Percentiles rank a stretch among this genome's conserved stretches.
Conservation (phyloP, 768 basidiomycete species). For the Coprinellus aureogranulatus region DNA sequence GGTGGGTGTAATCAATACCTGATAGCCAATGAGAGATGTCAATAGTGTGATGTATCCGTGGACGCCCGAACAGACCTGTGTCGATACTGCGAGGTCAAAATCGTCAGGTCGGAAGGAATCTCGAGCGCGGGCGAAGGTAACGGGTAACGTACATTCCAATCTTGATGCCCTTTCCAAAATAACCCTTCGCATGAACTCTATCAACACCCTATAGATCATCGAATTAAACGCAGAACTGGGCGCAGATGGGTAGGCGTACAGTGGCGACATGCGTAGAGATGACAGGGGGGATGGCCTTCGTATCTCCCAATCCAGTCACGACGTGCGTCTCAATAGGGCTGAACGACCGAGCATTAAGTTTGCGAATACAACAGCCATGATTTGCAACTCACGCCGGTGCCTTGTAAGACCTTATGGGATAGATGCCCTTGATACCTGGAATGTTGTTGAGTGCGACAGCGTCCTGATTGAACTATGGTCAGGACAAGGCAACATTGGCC, state of each 20-base stretch:
- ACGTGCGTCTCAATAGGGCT: slow-evolving; percentile 47
- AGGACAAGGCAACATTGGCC: no score
- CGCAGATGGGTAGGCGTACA: slow-evolving; percentile 23
- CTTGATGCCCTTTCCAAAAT: slow-evolving; percentile 63
- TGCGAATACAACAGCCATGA: not conserved
- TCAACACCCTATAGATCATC: slow-evolving; percentile 58
- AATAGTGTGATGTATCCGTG: no score
- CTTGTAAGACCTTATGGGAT: slow-evolving; percentile 47
- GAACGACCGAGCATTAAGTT: not conserved
- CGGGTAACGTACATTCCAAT: slow-evolving; percentile 56
- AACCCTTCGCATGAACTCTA: slow-evolving; percentile 59
- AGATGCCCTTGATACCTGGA: slow-evolving; percentile 55
- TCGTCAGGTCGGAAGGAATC: no score
- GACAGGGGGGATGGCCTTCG: slow-evolving; percentile 14
- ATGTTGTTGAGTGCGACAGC: slow-evolving; percentile 40
- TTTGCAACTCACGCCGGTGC: slow-evolving; percentile 36
- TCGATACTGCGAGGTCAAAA: slow-evolving; percentile 41
- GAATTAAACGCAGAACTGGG: not conserved
- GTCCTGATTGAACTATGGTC: slow-evolving; percentile 37
- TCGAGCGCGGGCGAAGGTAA: no score
- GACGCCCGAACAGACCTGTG: no score
- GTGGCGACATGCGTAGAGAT: slow-evolving; percentile 52
- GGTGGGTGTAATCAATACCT: slow-evolving; percentile 58
- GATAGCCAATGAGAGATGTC: no score
- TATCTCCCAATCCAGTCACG: slow-evolving; percentile 39